Conservation (phyloP, 257 asterid species). For the Osmanthus fragrans region DNA sequence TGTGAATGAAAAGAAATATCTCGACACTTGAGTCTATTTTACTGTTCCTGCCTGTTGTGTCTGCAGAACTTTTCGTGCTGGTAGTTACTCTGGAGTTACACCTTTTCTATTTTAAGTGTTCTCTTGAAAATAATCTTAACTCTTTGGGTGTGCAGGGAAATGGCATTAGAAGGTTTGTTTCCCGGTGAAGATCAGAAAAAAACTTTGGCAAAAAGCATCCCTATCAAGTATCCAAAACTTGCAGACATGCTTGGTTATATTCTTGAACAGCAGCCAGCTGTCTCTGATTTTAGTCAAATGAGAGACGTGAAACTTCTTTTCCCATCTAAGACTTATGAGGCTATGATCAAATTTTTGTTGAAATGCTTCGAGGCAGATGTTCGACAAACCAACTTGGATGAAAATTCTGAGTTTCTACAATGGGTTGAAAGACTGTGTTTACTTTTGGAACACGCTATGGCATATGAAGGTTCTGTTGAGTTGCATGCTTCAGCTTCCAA, state of each 20-base stretch:
- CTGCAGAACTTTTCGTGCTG: slow-evolving; percentile 21
- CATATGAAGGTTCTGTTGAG: slow-evolving; percentile 82
- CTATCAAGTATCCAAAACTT: slow-evolving; percentile 70
- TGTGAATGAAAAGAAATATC: background rate
- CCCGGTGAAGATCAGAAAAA: slow-evolving; percentile 79
- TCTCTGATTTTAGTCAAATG: slow-evolving; percentile 40
- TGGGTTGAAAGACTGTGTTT: slow-evolving; percentile 66
- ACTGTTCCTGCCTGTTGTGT: slow-evolving; percentile 8
- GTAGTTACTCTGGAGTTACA: slow-evolving; percentile 16
- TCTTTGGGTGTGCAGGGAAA: slow-evolving; percentile 62
- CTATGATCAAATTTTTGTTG: slow-evolving; percentile 84
- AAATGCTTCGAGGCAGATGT: slow-evolving; percentile 88
- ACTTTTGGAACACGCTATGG: slow-evolving; percentile 86
- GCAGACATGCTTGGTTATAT: slow-evolving; percentile 76
- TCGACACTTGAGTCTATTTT: slow-evolving; percentile 1
- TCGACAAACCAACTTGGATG: slow-evolving; percentile 37
- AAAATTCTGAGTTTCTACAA: slow-evolving; percentile 45
- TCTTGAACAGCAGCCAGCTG: slow-evolving; percentile 73
- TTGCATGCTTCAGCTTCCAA: slow-evolving; percentile 91
- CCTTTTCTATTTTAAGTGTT: slow-evolving; percentile 20
- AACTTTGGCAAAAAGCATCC: slow-evolving; percentile 36
- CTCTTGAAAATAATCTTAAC: slow-evolving; percentile 16
- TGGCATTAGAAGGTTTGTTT: slow-evolving; percentile 90
- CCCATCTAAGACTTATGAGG: slow-evolving; percentile 73
- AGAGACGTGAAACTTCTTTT: slow-evolving; percentile 64